Evolutionary conservation across 805 yeast species (phyloP), one percentile per base, ranked within the genome.

Genomic region (Schwanniomyces vanrijiae): DNA sequence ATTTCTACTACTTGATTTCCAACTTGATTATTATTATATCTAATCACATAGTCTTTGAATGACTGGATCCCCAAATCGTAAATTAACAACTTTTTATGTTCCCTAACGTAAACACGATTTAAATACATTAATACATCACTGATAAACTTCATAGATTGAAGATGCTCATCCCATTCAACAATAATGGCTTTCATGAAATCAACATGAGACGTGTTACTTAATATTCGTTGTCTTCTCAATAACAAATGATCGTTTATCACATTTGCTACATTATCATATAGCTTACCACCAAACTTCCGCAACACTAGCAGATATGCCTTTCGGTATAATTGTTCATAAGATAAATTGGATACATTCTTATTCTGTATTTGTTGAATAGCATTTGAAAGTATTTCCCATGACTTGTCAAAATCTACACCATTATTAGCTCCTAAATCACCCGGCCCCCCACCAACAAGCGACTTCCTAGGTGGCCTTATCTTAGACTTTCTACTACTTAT

Each of bases 61-160:
- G 83, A 62, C 26, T 76, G 77, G 20, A 90, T 71, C 0, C 96
- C 95, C 41, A 84, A 73, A 59, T 90, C 96, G 58, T 84, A 85
- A 2, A 86, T 75, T 47, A 83, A 68, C 3, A 86, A 81, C 43
- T 81, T 68, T 55, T 80, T 83, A 46, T 75, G 71, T 52, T 86
- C 91, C 53, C 81, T 83, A 22, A 90, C 87, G 55, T 87, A 90
- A 0, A 88, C 96, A 38, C 96, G 77, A 60, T 90, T 96, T 60
- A 91, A 65, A 59, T 90, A 90, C 87, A 90, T 84, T 60, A 89
- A 69, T 3, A 90, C 88, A 62, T 91, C 96, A 55, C 91, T 80
- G 38, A 89, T 79, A 77, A 88, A 81, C 52, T 88, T 76, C 84
- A 88, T 86, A 42, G 86, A 76, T 34, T 83, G 74, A 33, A 83